phyloP scores from a whole-genome alignment of 2,329 filamentous ascomycete species.

The Rutstroemia sydowiana region DNA sequence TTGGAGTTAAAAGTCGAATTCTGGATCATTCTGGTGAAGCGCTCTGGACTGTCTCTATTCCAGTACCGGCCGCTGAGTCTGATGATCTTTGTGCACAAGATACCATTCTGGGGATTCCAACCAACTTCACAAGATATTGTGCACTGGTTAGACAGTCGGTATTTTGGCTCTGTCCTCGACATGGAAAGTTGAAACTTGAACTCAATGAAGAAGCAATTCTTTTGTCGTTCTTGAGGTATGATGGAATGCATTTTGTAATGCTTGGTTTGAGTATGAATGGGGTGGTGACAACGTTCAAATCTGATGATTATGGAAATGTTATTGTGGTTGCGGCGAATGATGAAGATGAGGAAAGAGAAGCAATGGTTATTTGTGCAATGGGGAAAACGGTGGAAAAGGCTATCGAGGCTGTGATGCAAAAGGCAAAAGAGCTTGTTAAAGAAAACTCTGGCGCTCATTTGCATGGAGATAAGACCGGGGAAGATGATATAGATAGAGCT shows the following conservation, averaged over 20 bases:
- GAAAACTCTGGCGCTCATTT: not conserved
- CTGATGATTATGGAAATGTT: constrained; percentile 6
- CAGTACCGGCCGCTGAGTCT: not conserved
- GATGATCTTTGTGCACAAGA: not conserved
- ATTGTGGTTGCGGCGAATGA: constrained; percentile 8
- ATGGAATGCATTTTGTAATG: constrained; percentile 11
- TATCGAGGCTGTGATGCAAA: constrained; percentile 5
- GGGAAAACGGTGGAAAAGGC: constrained; percentile 10
- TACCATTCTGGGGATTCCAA: not conserved
- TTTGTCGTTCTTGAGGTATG: constrained; percentile 9
- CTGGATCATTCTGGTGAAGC: not conserved
- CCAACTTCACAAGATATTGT: not conserved
- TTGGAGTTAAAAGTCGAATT: not conserved
- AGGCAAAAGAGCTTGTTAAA: constrained; percentile 7
- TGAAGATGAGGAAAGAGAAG: not conserved
- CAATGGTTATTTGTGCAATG: constrained; percentile 5
- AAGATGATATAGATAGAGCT: not conserved
- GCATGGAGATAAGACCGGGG: too few relatives aligned
- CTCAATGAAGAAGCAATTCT: constrained; percentile 11
- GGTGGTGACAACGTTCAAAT: constrained; percentile 3
- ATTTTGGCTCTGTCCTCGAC: constrained; percentile 2
- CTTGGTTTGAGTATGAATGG: constrained; percentile 13
- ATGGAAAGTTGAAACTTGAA: not conserved
- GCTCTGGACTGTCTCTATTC: not conserved
- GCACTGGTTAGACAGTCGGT: not conserved